Evolutionary conservation across 1,284 basidiomycete genomes (phyloP), one percentile per base, ranked within the genome.

Genomic region (Spongiforma sp.): DNA sequence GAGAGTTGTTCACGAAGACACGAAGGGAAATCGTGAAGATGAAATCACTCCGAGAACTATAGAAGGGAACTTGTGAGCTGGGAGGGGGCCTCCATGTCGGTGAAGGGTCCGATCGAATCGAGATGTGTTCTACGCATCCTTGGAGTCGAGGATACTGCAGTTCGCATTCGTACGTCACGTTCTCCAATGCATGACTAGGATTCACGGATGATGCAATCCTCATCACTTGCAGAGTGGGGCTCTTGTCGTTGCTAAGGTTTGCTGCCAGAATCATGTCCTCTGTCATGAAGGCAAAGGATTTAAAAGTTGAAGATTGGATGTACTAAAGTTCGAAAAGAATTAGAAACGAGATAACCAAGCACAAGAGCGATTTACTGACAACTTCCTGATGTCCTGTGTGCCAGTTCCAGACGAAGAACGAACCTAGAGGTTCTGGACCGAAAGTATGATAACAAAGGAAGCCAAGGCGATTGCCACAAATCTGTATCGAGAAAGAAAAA

Each of bases 341-440:
- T 32, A 65, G 26, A 53, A 43, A 15, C 5, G 34, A 63, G 15
- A 21, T 24, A 50, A 37, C 39, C 12, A 28, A 54, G 37, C 14
- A 53, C n/a, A 59, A 12, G 14, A 37, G 50, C 1, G 24, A 19
- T 69, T 68, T 62, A 89, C 73, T 63, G 64, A 84, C 68, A 60
- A 82, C 71, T 46, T 78, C 65, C 8, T 67, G 68, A 5, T 55
- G 58, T 30, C 85, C 84, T 8, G 78, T 84, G 69, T 81, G 84
- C 89, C 88, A 90, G 62, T 89, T 80, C 86, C 85, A 89, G 26
- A 89, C 72, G 19, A 81, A 53, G 17, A 71, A 75, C n/a, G 67
- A 30, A 85, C 72, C 57, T 69, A 71, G 15, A 66, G 66, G 36
- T 19, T 57, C 26, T 24, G 33, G 15, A 53, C 56, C 57, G 6